Base-by-base conservation (phyloP, 257 asterid genomes). In the Salvia splendens region DNA sequence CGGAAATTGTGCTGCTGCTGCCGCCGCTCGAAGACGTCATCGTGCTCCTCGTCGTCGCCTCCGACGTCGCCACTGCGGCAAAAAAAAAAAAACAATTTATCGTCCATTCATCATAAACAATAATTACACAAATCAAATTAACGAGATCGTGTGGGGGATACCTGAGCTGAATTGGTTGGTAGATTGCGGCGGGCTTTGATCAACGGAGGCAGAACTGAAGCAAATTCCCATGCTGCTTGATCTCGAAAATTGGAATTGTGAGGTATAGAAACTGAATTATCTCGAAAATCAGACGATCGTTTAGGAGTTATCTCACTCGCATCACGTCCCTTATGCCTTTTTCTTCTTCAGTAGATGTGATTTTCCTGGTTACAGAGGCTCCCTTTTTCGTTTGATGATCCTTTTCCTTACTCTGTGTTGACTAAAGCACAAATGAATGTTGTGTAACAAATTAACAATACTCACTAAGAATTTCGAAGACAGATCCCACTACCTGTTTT, bases 131-230 rank as follows among this genome's bases (percentile, higher is more conserved):
- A 24, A 24, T 24, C 30, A 24, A 24, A 24, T 24, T 24, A 24
- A 24, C 30, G 24, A 12, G 16, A 4, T 5, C 11, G 10, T 10
- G 40, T 24, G 10, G 8, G 32, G 12, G 47, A 40, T 15, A 81
- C 86, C 86, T 69, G 86, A 78, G 47, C 73, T 75, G 30, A 75
- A 63, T 24, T 68, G 80, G 47, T 72, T 10, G 8, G 83, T 40
- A 3, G 78, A 54, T 0, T 79, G 36, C 8, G 86, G 75, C 8
- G 86, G 75, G 71, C 67, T 75, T 28, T 68, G 81, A 62, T 75
- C 35, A n/a, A 69, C 81, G 57, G 82, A 55, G 58, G 75, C 51
- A 38, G 62, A 72, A 58, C 86, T 78, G 70, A 58, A 78, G 75
- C 86, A 81, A 49, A 47, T 41, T 15, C 86, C 86, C 86, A 81